Conservation (phyloP, 164 flowering plant species). For the Liriodendron chinense region DNA sequence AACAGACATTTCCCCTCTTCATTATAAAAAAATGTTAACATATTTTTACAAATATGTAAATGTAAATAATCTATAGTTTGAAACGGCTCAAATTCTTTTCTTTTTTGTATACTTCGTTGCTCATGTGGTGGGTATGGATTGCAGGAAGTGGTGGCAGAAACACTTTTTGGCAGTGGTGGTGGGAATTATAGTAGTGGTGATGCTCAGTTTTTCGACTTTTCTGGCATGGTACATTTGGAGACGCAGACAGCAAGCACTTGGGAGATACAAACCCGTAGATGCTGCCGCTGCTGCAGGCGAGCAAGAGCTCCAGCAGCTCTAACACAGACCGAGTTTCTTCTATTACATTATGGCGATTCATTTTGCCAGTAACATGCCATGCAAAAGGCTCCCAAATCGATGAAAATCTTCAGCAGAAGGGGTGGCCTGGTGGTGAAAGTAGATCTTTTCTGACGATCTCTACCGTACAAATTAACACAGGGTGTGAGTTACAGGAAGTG, state of each 20-base stretch:
- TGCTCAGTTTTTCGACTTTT: constrained; percentile 7
- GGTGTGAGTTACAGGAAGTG: not conserved
- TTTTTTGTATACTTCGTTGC: not conserved
- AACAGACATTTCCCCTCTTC: too few relatives aligned
- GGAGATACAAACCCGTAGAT: constrained; percentile 14
- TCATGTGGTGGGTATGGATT: not conserved
- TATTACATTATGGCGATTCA: not conserved
- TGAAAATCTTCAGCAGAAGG: not conserved
- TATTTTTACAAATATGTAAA: too few relatives aligned
- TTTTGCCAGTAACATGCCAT: not conserved
- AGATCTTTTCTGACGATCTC: not conserved
- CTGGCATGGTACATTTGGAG: constrained; percentile 16
- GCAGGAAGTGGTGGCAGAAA: constrained; percentile 16
- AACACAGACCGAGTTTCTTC: not conserved
- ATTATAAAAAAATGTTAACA: too few relatives aligned
- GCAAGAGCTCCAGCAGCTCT: constrained; percentile 17
- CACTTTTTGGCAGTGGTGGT: constrained; percentile 6
- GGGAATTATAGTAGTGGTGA: not conserved
- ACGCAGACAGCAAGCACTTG: constrained; percentile 9
- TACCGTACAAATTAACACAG: not conserved
- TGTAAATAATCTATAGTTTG: too few relatives aligned
- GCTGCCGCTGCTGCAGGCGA: constrained; percentile 5
- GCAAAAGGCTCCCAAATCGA: not conserved
- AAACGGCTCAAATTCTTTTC: too few relatives aligned
- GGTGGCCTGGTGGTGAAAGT: not conserved